phyloP scores from a whole-genome alignment of 495 filamentous ascomycete genomes.

The Daldinia vernicosa region DNA sequence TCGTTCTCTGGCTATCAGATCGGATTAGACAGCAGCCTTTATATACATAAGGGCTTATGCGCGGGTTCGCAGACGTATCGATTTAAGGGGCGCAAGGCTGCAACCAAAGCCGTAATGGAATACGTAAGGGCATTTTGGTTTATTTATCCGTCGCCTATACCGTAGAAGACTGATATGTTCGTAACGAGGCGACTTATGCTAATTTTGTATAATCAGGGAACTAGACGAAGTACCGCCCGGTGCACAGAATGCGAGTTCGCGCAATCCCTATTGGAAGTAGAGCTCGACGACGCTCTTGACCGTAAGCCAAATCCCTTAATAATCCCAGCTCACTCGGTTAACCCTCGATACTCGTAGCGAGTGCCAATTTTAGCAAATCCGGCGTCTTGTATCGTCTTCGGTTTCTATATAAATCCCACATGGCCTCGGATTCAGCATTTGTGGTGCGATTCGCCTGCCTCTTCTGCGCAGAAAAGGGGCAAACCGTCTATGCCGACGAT shows the following conservation, averaged over 20 bases:
- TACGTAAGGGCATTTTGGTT: conserved; percentile 25
- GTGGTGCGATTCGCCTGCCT: conserved; percentile 49
- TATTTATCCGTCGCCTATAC: neutral
- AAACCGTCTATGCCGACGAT: conserved; percentile 46
- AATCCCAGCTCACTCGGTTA: neutral
- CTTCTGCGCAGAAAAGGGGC: conserved; percentile 47
- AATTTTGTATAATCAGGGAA: conserved; percentile 18
- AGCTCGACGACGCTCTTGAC: conserved; percentile 42
- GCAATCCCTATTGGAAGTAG: conserved; percentile 46
- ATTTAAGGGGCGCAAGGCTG: conserved; percentile 33
- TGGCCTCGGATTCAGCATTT: conserved; percentile 33
- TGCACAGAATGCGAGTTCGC: conserved; percentile 50
- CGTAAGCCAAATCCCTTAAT: conserved; percentile 31
- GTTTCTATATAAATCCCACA: conserved; percentile 52
- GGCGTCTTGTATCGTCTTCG: conserved; percentile 48
- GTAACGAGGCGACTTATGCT: neutral
- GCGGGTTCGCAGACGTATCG: conserved; percentile 29
- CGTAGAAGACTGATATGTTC: too few species aligned
- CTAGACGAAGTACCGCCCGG: conserved; percentile 37
- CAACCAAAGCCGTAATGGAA: conserved; percentile 35
- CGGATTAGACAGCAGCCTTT: conserved; percentile 38
- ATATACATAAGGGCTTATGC: conserved; percentile 36
- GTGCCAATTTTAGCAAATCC: conserved; percentile 37
- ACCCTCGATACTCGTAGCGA: conserved; percentile 27
- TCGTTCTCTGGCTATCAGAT: conserved; percentile 35